Conservation (phyloP, 2,329 filamentous ascomycete genomes). For the Sclerotinia nivalis region DNA sequence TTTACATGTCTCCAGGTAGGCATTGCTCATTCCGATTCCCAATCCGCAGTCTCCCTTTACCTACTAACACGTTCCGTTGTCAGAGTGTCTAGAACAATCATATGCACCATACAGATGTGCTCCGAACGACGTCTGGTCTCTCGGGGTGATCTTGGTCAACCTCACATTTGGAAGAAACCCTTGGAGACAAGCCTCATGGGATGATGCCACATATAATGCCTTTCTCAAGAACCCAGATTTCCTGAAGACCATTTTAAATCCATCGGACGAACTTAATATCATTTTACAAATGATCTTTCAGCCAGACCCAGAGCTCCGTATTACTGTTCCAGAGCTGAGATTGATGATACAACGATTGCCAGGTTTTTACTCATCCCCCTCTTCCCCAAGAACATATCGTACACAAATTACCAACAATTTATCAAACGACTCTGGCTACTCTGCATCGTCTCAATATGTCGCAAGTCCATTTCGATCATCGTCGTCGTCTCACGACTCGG, state of each 20-base stretch:
- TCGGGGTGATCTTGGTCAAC: conserved; percentile 98
- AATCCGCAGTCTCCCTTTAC: conserved; percentile 14
- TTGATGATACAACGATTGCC: conserved; percentile 71
- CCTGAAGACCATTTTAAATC: conserved; percentile 85
- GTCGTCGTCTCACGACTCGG: conserved; percentile 15
- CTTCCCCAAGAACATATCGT: not conserved
- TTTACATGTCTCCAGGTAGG: conserved; percentile 99
- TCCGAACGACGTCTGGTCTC: conserved; percentile 95
- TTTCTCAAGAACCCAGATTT: conserved; percentile 85
- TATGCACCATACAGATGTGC: conserved; percentile 82
- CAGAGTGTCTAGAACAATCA: conserved; percentile 86
- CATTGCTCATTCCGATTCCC: conserved; percentile 31
- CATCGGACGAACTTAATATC: conserved; percentile 85
- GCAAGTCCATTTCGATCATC: not conserved
- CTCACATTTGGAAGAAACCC: conserved; percentile 97
- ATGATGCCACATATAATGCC: conserved; percentile 93
- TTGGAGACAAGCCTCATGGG: conserved; percentile 92
- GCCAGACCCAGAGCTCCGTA: conserved; percentile 77
- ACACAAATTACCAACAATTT: not conserved
- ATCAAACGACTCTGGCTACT: conserved; percentile 17
- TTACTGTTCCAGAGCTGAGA: conserved; percentile 77
- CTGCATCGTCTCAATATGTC: not conserved
- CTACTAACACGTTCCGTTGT: conserved; percentile 35
- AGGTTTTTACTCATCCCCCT: conserved; percentile 29
- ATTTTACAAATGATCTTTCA: conserved; percentile 89